Base-by-base conservation (phyloP, 176 grass and related monocot genomes). In the Metroxylon sagu region DNA sequence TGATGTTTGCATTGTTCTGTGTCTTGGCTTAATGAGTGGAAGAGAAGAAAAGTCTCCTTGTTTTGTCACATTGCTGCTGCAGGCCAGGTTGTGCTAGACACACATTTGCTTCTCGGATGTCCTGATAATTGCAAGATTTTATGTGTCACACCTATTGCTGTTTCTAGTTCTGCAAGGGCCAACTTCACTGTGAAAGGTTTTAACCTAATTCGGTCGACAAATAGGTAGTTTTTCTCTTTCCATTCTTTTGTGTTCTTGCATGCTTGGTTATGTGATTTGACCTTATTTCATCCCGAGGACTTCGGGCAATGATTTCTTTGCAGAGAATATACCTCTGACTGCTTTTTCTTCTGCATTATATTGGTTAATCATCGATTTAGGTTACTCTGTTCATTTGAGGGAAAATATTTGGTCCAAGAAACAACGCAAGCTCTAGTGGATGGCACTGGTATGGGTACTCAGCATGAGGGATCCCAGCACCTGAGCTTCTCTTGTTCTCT, bases 321-420 rank as follows among this genome's bases (percentile, higher is more conserved):
- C 21, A 16, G 27, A 43, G 27, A 43, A 43, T 54, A 19, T 26
- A 15, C 26, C 50, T 49, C 14, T 25, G 51, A 25, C 7, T 35
- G 28, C 55, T 30, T 43, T 4, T 50, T 8, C 31, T 39, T 39
- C 7, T 39, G 31, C 31, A 10, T 39, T 39, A 10, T 39, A 39
- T 39, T 31, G 7, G 7, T 8, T 39, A 39, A 10, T 39, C 15
- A 15, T 80, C 5, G 55, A 62, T 49, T 70, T 48, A 98, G 94
- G 82, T 14, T 98, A 56, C 67, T 98, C 62, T 98, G 86, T 82
- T 77, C 77, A 59, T 96, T 82, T 88, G 86, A 80, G 30, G 87
- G 79, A 5, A 77, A 88, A 16, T 90, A 88, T 77, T 82, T 90
- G 68, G 54, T 80, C 58, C 83, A 96, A 79, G 83, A 84, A 73